Evolutionary conservation across 176 grass and related monocot genomes (phyloP), one percentile per base, ranked within the genome.

Genomic region (Avena insularis): DNA sequence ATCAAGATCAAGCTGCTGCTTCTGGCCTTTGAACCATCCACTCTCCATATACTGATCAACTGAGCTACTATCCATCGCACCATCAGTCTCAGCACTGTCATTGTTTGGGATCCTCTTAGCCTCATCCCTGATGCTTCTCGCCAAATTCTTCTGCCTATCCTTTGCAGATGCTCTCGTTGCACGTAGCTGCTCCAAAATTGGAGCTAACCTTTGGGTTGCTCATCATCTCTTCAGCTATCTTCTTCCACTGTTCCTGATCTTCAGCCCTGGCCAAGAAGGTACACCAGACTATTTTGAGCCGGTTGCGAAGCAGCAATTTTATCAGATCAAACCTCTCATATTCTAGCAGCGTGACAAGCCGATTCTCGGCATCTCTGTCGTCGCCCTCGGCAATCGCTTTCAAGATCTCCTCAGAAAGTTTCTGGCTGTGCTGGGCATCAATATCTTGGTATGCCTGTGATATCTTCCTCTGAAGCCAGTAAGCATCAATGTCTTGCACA

Each of bases 381-480:
- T 96, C 97, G 63, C 86, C 92, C 85, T 94, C 87, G 1, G 90
- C 93, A 63, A 99, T 92, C 77, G 90, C 96, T 85, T 91, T 90
- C 14, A 94, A 79, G 10, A 96, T 95, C 14, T 99, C 93, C 84
- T 98, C 92, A 0, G 94, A 90, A 64, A 96, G 90, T 62, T 86
- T 93, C 83, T 96, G 97, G 80, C 89, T 99, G 40, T 91, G 87
- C 79, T 94, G 90, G 2, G 94, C 88, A 82, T 96, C 93, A 62
- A 91, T 96, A 25, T 96, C 77, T 38, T 87, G 77, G 7, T 96
- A 94, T 20, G 94, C 93, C 59, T 96, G 83, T 21, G 97, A 94
- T 83, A 98, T 91, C 83, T 96, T 98, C 82, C 97, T 92, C 73
- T 98, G 93, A 53, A 99, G 89, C 97, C 97, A 99, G 90, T 96